These are phyloP conservation scores for Pythium utonaiense DNA, from an alignment of 352 stramenopile species.

Conservation along the genomic window DNA sequence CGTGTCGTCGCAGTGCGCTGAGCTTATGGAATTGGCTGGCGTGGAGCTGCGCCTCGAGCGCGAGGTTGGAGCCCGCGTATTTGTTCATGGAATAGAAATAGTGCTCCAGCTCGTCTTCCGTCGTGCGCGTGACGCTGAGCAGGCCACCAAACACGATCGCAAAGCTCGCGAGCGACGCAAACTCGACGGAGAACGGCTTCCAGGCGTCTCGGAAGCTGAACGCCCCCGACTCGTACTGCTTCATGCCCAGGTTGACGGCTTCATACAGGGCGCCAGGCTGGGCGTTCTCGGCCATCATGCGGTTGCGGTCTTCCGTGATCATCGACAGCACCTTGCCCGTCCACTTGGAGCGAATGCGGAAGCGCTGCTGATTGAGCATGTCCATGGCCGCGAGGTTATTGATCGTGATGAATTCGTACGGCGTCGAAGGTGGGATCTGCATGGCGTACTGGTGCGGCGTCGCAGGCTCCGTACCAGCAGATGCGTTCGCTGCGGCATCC, in stretches of 20 bases:
- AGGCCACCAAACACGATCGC: slow-evolving; percentile 38
- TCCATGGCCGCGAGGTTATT: slow-evolving; percentile 50
- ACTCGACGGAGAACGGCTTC: slow-evolving; percentile 35
- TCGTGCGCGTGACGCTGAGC: slow-evolving; percentile 26
- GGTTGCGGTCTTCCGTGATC: slow-evolving; percentile 57
- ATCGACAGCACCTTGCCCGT: slow-evolving; percentile 42
- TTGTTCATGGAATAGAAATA: slow-evolving; percentile 14
- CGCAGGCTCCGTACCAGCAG: neutral
- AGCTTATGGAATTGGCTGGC: slow-evolving; percentile 36
- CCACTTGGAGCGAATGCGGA: slow-evolving; percentile 41
- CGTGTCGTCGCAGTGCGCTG: slow-evolving; percentile 30
- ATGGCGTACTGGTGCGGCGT: slow-evolving; percentile 36
- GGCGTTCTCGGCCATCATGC: slow-evolving; percentile 42
- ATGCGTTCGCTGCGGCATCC: neutral
- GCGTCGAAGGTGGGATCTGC: slow-evolving; percentile 43
- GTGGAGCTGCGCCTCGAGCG: slow-evolving; percentile 36
- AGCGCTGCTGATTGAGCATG: slow-evolving; percentile 43
- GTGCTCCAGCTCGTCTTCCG: slow-evolving; percentile 20
- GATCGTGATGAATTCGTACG: slow-evolving; percentile 51
- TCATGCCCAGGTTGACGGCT: slow-evolving; percentile 30
- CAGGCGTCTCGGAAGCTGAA: slow-evolving; percentile 35
- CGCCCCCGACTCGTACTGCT: slow-evolving; percentile 31
- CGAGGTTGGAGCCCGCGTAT: slow-evolving; percentile 29
- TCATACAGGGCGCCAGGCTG: slow-evolving; percentile 40
- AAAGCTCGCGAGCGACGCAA: slow-evolving; percentile 38